phyloP scores from a whole-genome alignment of 306 rosid genomes.

The Lathyrus tuberosus region DNA sequence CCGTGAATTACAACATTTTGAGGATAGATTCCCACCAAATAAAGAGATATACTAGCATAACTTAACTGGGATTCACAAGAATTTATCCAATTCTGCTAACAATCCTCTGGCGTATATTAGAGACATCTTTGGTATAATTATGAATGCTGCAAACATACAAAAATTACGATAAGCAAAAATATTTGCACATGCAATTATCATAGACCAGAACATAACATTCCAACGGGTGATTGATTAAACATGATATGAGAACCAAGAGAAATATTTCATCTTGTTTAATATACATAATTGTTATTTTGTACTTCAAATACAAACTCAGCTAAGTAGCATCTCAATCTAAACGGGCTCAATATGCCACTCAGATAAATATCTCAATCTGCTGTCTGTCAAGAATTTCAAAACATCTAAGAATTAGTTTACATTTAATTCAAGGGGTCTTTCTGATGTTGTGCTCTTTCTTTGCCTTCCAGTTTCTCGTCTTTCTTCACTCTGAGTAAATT shows the following conservation, averaged over 20 bases:
- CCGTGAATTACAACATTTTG: neutral
- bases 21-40: neutral
- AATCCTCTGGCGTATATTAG: neutral
- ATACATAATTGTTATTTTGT: neutral
- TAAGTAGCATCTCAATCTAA: slow-evolving; percentile 4
- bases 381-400: slow-evolving; percentile 24
- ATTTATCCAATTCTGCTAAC: neutral
- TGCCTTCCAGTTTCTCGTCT: slow-evolving; percentile 22
- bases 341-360: neutral
- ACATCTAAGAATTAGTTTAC: slow-evolving; percentile 11
- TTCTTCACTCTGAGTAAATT: neutral
- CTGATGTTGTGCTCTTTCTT: slow-evolving; percentile 5
- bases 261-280: slow-evolving; percentile 3
- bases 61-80: neutral
- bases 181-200: neutral
- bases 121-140: neutral
- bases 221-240: neutral
- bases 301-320: slow-evolving; percentile 14
- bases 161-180: neutral
- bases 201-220: neutral
- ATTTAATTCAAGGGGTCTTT: slow-evolving; percentile 29
- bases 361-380: slow-evolving; percentile 24
- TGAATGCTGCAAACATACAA: neutral
- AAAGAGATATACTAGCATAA: neutral
- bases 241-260: neutral